These are phyloP conservation scores for Aspergillus carlsbadensis DNA, from an alignment of 495 filamentous ascomycete genomes.

Conservation along the genomic window DNA sequence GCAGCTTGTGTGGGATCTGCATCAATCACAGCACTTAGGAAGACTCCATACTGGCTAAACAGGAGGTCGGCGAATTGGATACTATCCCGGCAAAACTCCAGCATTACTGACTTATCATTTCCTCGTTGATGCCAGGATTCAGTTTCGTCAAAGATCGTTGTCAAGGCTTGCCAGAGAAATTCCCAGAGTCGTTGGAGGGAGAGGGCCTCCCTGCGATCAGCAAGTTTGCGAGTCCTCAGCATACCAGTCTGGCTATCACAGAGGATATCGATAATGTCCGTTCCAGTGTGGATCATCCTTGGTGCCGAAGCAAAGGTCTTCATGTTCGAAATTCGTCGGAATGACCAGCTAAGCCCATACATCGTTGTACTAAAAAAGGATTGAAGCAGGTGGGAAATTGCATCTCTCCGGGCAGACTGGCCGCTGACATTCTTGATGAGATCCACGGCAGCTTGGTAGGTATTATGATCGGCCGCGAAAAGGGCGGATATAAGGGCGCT, in stretches of 20 bases:
- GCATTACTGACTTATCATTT: conserved; percentile 71
- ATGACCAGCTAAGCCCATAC: conserved; percentile 59
- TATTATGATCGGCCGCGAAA: conserved; percentile 65
- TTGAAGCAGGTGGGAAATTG: conserved; percentile 68
- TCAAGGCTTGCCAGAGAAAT: conserved; percentile 72
- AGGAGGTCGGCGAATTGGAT: conserved; percentile 89
- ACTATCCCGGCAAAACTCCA: conserved; percentile 87
- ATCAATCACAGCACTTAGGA: conserved; percentile 63
- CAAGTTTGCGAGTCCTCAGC: conserved; percentile 61
- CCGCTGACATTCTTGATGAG: conserved; percentile 76
- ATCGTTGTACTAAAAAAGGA: conserved; percentile 61
- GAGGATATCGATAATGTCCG: conserved; percentile 75
- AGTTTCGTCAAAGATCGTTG: conserved; percentile 78
- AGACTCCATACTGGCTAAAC: conserved; percentile 77
- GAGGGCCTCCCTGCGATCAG: conserved; percentile 58
- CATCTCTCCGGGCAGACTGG: conserved; percentile 68
- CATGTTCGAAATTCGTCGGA: conserved; percentile 54
- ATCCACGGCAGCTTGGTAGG: conserved; percentile 72
- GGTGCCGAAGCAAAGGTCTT: conserved; percentile 66
- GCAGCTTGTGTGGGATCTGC: conserved; percentile 41
- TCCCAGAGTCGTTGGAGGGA: conserved; percentile 77
- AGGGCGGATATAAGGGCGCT: conserved; percentile 68
- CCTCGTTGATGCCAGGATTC: conserved; percentile 72
- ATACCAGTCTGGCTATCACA: conserved; percentile 81
- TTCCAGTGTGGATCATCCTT: conserved; percentile 68